These are phyloP conservation scores for Kuraishia borneana DNA, from an alignment of 805 yeast species.

Conservation along the genomic window DNA sequence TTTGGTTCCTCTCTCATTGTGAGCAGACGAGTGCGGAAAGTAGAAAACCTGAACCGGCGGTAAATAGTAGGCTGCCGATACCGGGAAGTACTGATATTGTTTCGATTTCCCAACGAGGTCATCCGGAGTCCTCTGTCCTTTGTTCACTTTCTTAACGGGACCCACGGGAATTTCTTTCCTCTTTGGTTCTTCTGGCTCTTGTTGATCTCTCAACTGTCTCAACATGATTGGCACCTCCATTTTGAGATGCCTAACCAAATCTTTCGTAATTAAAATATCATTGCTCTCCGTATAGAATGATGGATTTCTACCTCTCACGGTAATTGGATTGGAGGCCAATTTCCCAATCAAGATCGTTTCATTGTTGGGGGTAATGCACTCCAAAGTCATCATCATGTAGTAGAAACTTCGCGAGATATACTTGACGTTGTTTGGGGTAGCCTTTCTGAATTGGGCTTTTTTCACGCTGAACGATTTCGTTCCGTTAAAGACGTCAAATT, in stretches of 20 bases:
- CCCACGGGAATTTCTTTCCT: no score
- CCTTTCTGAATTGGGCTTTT: conserved; percentile 35
- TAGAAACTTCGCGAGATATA: conserved; percentile 31
- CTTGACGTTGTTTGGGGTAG: conserved; percentile 43
- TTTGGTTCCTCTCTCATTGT: conserved; percentile 5
- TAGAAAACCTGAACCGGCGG: conserved; percentile 39
- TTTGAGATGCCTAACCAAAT: background rate
- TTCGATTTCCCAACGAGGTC: background rate
- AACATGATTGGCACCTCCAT: background rate
- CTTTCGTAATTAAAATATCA: conserved; percentile 28
- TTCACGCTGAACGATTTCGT: conserved; percentile 18
- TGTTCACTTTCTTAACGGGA: background rate
- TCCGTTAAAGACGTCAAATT: conserved; percentile 6
- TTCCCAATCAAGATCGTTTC: background rate
- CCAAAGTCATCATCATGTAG: conserved; percentile 16
- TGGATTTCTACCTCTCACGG: conserved; percentile 53
- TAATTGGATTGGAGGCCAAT: conserved; percentile 29
- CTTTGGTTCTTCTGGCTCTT: background rate
- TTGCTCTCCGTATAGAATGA: conserved; percentile 44
- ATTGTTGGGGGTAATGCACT: conserved; percentile 2
- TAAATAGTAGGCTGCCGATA: conserved; percentile 32
- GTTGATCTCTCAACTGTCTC: background rate
- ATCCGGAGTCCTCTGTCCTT: background rate
- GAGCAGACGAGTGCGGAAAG: conserved; percentile 38
- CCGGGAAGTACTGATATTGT: conserved; percentile 31